Base-by-base conservation (phyloP, 2,329 filamentous ascomycete genomes). In the Trichoderma cornu-damae region DNA sequence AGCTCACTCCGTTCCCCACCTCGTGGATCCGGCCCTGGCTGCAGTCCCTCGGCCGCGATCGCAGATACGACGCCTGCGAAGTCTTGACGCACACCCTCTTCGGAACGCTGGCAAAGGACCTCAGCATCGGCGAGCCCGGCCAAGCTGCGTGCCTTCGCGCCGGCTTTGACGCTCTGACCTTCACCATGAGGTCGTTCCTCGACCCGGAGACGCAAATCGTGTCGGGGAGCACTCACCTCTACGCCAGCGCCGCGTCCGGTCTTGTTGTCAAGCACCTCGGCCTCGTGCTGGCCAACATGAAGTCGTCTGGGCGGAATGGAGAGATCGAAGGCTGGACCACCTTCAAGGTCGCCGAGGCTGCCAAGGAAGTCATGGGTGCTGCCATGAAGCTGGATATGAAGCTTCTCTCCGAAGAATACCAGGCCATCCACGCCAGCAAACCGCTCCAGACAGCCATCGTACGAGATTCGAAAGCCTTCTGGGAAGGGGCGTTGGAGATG, bases 1-100 rank as follows among this genome's bases (percentile, higher is more conserved):
- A 80, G 3, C 76, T 77, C 55, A 78, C 81, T 0, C 80, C 85
- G 2, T 78, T 89, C 46, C 83, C 90, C 57, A 83, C 91, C 7
- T 83, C 83, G 20, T 97, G 92, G 90, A 83, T 94, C 30, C 78
- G 79, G 20, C 84, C 86, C 0, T 90, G 96, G 67, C 81, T 96
- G 61, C 78, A 81, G 28, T 96, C 91, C 1, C 80, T 96, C 59
- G 85, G 86, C 59, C 79, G 86, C 4, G 83, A 86, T 57, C 89
- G 90, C 65, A 84, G 90, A 59, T 85, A 88, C 16, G 87, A 92
- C 63, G 87, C 89, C 6, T 92, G 90, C 69, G 85, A 90, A 60
- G 84, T 87, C n/a, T 76, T 96, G 40, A 79, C 90, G 37, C 81
- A 87, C 61, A 85, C 90, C 54, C 79, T 96, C 8, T 82, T 96